Base-by-base conservation (phyloP, 1,284 basidiomycete genomes). In the Pterulicium gracile region DNA sequence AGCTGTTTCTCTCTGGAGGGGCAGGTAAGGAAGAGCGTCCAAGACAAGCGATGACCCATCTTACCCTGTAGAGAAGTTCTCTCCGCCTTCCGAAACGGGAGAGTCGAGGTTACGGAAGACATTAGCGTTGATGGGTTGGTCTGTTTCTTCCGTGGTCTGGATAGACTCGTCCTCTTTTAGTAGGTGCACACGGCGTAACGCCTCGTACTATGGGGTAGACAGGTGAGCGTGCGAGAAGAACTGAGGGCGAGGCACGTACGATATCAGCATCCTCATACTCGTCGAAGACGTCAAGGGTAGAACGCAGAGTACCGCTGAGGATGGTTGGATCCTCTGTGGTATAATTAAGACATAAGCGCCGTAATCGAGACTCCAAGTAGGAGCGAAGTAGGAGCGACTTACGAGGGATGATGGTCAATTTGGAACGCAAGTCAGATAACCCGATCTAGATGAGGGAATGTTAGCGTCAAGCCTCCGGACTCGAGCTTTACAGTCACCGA, bases 391-490 rank as follows among this genome's bases (percentile, higher is more conserved):
- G 4, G 27, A 27, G 32, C 40, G 5, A 65, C 79, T 55, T 52
- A 87, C 79, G 94, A 53, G 95, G 93, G 48, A 98, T 97, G 60
- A 98, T 95, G 2, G 91, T 94, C 49, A 95, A 69, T 49, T 70
- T 77, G 61, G 79, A 79, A 36, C 95, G 77, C 47, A 98, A 72
- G 61, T 95, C 91, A 0, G 85, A 84, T 24, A 96, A 67, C 19
- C 36, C 36, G 19, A 39, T 39, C 36, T 39, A 4, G 7, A 17
- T 7, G 19, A 32, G 10, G n/a, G 27, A 32, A 32, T 32, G 27
- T n/a, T 32, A n/a, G n/a, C 10, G n/a, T n/a, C n/a, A n/a, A n/a
- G n/a, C n/a, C n/a, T n/a, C n/a, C n/a, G n/a, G n/a, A n/a, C n/a
- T n/a, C n/a, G n/a, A n/a, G n/a, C n/a, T n/a, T n/a, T n/a, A n/a